Base-by-base conservation (phyloP, 2,329 filamentous ascomycete species). In the Stenocarpella maydis region DNA sequence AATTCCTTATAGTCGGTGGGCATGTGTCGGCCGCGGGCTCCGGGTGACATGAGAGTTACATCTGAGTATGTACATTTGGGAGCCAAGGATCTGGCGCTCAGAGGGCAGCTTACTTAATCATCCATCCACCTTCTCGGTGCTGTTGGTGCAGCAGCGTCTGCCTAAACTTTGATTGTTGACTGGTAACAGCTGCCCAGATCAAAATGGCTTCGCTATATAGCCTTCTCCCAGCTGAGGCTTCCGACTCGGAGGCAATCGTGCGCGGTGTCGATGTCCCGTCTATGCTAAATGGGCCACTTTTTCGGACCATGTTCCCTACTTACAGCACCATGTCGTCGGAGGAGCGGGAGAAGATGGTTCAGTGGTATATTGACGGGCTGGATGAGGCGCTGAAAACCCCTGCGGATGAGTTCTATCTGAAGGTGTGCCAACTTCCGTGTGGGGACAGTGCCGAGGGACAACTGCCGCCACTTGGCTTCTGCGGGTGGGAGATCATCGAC, bases 401-500 rank as follows among this genome's bases (percentile, higher is more conserved):
- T 28, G 52, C 28, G 52, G 19, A 54, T 54, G 28, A 37, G 31
- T 24, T 21, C 31, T 54, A 37, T 28, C 31, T 54, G 10, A 54
- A 54, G 28, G 52, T 15, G 9, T 54, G 52, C n/a, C 52, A 21
- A 2, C 2, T 2, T 21, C 31, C 14, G 7, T 28, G 19, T 37
- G 52, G 15, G 21, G 10, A 34, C 6, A 9, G 52, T 28, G 26
- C 47, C 24, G 31, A 54, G 2, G 52, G n/a, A 54, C 19, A 37
- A 14, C 19, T 37, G 31, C 31, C 21, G 31, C 52, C 52, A 24
- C 17, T 54, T 21, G 52, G 52, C 31, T 54, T 54, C 52, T 54
- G 52, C 31, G 52, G 52, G n/a, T 54, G 52, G 52, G 52, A 54
- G 52, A 28, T 54, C 52, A 39, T 54, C 17, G 52, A 39, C 19